Conservation (phyloP, 306 rosid species). For the Sicyos baderoa region DNA sequence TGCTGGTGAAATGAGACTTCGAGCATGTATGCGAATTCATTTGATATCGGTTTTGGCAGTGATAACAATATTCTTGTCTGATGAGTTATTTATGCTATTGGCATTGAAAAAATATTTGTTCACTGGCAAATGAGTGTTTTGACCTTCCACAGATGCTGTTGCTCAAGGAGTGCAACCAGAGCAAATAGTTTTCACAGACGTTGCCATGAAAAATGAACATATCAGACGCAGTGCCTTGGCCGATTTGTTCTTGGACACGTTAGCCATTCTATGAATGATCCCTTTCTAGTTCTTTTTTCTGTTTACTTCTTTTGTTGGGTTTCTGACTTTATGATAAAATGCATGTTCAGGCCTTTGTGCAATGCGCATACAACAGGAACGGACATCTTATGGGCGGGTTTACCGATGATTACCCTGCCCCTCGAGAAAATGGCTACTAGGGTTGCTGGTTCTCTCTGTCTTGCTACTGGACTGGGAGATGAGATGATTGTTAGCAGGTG, state of each 20-base stretch:
- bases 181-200: constrained; percentile 92
- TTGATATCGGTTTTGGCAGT: too few relatives aligned
- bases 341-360: constrained; percentile 70
- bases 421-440: constrained; percentile 98
- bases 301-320: not conserved
- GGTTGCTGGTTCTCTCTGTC: constrained; percentile 97
- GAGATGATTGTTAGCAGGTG: constrained; percentile 95
- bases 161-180: constrained; percentile 88
- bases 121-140: constrained; percentile 5
- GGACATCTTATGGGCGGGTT: constrained; percentile 93
- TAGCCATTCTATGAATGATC: constrained; percentile 14
- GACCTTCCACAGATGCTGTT: constrained; percentile 54
- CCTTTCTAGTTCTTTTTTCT: not conserved
- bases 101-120: not conserved
- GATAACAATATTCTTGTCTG: not conserved
- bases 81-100: not conserved
- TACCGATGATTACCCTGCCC: constrained; percentile 94
- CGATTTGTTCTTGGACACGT: constrained; percentile 96
- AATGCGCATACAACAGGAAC: constrained; percentile 99
- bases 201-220: constrained; percentile 94
- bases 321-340: constrained; percentile 6
- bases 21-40: constrained; percentile 51
- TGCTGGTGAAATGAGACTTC: constrained; percentile 87
- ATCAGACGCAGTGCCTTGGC: constrained; percentile 90
- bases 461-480: constrained; percentile 84